Base-by-base conservation (phyloP, 306 rosid genomes). In the Senna siamea region DNA sequence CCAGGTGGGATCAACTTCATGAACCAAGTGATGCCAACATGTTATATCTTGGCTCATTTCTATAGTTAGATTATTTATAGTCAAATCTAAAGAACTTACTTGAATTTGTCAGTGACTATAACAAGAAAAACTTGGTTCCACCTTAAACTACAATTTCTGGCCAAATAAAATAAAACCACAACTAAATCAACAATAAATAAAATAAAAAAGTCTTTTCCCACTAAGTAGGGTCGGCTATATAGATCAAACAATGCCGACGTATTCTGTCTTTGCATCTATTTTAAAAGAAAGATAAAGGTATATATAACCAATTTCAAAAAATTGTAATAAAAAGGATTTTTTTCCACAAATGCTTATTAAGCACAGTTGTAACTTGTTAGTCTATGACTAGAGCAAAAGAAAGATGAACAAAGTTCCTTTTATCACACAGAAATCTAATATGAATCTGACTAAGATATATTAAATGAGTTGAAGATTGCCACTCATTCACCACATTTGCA, bases 361-460 rank as follows among this genome's bases (percentile, higher is more conserved):
- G n/a, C 57, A n/a, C n/a, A 51, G 28, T 17, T 37, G 40, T 7
- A 37, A 37, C 40, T 37, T 5, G 40, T 5, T 9, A 75, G 51
- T 65, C 38, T 64, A 23, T 6, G 14, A 40, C 47, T 44, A 61
- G 70, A 22, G 14, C 20, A 60, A 72, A 57, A 43, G 54, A 37
- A 70, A 55, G 4, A 15, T 7, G 43, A 20, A 61, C 60, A 20
- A 62, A 46, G 7, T 18, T 7, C 52, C 5, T 47, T 10, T 14
- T 43, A 28, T 14, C 30, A 26, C 30, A 26, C 1, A 26, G 30
- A 26, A 26, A 6, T 51, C 47, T 46, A 23, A n/a, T 2, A 69
- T 7, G n/a, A 64, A 41, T 11, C 50, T 68, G 9, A 15, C 2
- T 4, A 69, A 11, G 37, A 58, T 43, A 12, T 9, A 8, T 9